These are phyloP conservation scores for Blumeria hordei DNA, from an alignment of 2,329 filamentous ascomycete genomes.

Conservation along the genomic window DNA sequence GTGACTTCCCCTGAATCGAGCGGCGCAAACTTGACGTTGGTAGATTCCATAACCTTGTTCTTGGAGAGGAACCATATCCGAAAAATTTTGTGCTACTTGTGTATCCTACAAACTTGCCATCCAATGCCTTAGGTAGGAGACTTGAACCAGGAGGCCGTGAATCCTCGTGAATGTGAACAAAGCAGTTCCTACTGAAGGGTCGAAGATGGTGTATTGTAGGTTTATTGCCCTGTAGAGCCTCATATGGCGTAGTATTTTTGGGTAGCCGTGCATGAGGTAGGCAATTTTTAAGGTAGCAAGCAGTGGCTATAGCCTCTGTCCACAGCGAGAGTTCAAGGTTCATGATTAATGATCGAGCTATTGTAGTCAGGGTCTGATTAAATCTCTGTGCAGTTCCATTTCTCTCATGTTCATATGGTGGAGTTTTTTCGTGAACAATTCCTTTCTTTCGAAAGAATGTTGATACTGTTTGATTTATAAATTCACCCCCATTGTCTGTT, in stretches of 20 bases:
- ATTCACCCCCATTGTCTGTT: neutral
- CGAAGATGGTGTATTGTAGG: neutral
- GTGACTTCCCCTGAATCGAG: neutral
- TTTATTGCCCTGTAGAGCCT: neutral
- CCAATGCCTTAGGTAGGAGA: neutral
- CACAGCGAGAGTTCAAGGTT: slow-evolving; percentile 1
- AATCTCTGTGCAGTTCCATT: neutral
- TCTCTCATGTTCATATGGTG: neutral
- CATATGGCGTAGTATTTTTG: neutral
- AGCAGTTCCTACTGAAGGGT: neutral
- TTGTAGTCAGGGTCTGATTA: neutral
- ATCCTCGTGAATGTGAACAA: neutral
- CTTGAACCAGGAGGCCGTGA: neutral
- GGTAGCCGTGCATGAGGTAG: neutral
- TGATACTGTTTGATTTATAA: neutral
- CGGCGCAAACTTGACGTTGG: too few relatives aligned
- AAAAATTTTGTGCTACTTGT: neutral
- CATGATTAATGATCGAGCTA: neutral
- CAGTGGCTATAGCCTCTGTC: neutral
- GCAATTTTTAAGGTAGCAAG: neutral
- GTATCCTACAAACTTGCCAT: neutral
- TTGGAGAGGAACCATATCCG: neutral
- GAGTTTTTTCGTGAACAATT: neutral
- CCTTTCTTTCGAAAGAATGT: neutral
- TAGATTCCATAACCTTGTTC: neutral